phyloP scores from a whole-genome alignment of 768 basidiomycete genomes.

The Rhizopogon roseolus region DNA sequence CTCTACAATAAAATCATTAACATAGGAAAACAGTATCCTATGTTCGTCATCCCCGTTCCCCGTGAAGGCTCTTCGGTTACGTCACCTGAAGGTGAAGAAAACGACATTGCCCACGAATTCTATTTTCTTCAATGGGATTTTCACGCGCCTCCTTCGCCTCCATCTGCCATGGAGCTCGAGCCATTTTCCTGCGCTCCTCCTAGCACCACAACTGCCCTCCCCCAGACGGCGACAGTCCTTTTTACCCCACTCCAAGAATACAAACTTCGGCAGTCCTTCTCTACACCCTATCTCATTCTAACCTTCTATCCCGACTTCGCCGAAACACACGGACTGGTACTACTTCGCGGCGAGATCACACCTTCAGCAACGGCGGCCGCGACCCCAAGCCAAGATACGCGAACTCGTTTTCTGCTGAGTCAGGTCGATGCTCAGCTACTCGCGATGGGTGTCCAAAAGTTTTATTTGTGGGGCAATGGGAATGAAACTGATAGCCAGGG shows the following conservation, averaged over 20 bases:
- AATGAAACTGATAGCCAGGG: slow-evolving; percentile 3
- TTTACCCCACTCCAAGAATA: slow-evolving; percentile 95
- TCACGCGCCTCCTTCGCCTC: slow-evolving; percentile 63
- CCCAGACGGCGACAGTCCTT: slow-evolving; percentile 68
- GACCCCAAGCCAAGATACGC: slow-evolving; percentile 24
- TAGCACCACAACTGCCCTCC: slow-evolving; percentile 31
- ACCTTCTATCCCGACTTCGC: slow-evolving; percentile 92
- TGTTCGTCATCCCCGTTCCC: slow-evolving; percentile 81
- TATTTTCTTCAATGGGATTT: slow-evolving; percentile 90
- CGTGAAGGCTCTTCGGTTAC: slow-evolving; percentile 32
- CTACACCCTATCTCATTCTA: slow-evolving; percentile 86
- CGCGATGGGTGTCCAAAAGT: slow-evolving; percentile 75
- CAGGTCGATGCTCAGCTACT: slow-evolving; percentile 86
- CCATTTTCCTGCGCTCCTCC: slow-evolving; percentile 33
- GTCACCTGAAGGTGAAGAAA: slow-evolving; percentile 28
- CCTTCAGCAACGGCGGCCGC: slow-evolving; percentile 44
- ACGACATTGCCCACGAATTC: slow-evolving; percentile 59
- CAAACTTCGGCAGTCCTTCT: slow-evolving; percentile 77
- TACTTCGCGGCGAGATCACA: slow-evolving; percentile 90
- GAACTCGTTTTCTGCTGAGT: slow-evolving; percentile 48
- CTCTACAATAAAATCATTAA: slow-evolving; percentile 68
- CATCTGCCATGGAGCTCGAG: slow-evolving; percentile 39
- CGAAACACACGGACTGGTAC: slow-evolving; percentile 71
- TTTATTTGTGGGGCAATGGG: slow-evolving; percentile 64
- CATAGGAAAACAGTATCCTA: slow-evolving; percentile 61